Conservation (phyloP, 345 rosid genomes). For the Arabidopsis suecica region DNA sequence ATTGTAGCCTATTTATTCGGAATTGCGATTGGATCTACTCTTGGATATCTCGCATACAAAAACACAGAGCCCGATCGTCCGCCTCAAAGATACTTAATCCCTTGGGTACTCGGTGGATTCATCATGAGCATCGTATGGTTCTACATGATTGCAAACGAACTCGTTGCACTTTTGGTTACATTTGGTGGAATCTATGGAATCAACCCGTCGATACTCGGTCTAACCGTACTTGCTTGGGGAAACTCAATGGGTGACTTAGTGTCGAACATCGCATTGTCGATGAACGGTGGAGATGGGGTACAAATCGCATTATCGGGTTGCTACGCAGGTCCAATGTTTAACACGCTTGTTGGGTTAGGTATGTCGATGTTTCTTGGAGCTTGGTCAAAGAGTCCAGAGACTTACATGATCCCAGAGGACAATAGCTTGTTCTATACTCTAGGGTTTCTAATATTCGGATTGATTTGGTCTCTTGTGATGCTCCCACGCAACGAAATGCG, state of each 20-base stretch:
- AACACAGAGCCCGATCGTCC: conserved; percentile 66
- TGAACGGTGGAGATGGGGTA: conserved; percentile 77
- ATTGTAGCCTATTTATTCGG: conserved; percentile 57
- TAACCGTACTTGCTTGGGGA: conserved; percentile 96
- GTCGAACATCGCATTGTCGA: conserved; percentile 76
- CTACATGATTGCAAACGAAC: conserved; percentile 96
- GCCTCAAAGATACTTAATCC: conserved; percentile 66
- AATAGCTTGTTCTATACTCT: conserved; percentile 68
- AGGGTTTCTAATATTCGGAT: conserved; percentile 72
- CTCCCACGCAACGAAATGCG: conserved; percentile 77
- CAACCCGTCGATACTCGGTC: conserved; percentile 83
- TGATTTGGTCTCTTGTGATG: conserved; percentile 71
- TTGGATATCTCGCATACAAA: conserved; percentile 61
- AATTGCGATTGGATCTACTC: conserved; percentile 51
- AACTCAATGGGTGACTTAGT: conserved; percentile 96
- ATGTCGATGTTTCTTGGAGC: conserved; percentile 80
- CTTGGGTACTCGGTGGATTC: conserved; percentile 93
- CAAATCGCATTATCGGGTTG: conserved; percentile 95
- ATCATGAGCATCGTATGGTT: conserved; percentile 95
- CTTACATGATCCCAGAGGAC: conserved; percentile 65
- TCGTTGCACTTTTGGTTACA: conserved; percentile 79
- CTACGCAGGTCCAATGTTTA: conserved; percentile 98
- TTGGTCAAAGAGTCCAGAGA: conserved; percentile 65
- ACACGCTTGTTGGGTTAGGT: conserved; percentile 89
- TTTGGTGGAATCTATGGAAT: conserved; percentile 71